Conservation (phyloP, 2,329 filamentous ascomycete genomes). For the Penicillium sp. region DNA sequence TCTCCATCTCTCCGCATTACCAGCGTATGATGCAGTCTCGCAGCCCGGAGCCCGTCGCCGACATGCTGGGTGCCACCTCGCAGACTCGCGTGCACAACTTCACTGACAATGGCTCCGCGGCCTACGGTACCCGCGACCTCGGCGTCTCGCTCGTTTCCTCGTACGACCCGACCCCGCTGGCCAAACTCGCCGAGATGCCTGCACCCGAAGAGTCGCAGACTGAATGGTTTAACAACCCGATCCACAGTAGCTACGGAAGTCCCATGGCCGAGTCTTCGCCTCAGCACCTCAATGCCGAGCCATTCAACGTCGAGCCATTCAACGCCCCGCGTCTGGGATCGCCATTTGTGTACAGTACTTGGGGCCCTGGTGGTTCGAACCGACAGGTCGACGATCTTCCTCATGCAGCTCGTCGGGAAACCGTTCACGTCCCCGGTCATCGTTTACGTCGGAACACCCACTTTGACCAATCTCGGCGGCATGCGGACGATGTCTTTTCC, state of each 20-base stretch:
- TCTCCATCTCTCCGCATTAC: constrained; percentile 62
- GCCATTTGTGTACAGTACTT: constrained; percentile 51
- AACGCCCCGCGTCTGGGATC: constrained; percentile 46
- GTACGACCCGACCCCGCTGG: constrained; percentile 39
- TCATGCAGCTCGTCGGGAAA: constrained; percentile 40
- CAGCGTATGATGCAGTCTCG: constrained; percentile 59
- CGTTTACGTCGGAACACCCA: constrained; percentile 54
- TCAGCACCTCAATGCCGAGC: constrained; percentile 17
- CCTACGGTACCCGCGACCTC: constrained; percentile 46
- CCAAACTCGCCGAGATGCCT: constrained; percentile 33
- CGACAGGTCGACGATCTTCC: constrained; percentile 32
- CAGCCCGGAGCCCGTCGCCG: constrained; percentile 58
- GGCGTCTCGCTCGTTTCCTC: constrained; percentile 45
- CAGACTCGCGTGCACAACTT: constrained; percentile 26
- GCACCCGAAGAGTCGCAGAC: constrained; percentile 22
- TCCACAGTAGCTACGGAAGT: constrained; percentile 16
- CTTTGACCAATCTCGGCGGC: constrained; percentile 51
- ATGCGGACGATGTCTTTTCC: constrained; percentile 46
- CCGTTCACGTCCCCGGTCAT: constrained; percentile 45
- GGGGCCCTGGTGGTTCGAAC: constrained; percentile 45
- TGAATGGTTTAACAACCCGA: constrained; percentile 40
- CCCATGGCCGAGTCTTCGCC: constrained; percentile 4
- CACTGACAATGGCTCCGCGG: constrained; percentile 26
- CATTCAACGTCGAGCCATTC: constrained; percentile 21
- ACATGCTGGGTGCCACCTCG: constrained; percentile 34